A percentile compares a stretch with the other conserved stretches of the same genome.
Conservation (phyloP, 108 stramenopile genomes). For the Conticribra guillardii region DNA sequence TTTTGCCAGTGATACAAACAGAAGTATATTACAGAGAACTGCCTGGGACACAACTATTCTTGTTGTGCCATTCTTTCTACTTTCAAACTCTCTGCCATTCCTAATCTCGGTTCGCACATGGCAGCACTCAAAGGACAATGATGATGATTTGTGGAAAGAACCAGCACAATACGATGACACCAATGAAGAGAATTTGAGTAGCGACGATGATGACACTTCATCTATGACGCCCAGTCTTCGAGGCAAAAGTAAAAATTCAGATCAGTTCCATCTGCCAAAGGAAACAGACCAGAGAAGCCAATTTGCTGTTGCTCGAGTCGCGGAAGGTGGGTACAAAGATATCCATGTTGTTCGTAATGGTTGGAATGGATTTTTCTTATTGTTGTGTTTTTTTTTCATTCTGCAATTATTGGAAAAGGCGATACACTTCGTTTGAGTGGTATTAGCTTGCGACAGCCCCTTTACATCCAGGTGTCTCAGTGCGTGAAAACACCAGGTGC, state of each 20-base stretch:
- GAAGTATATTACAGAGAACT: constrained; percentile 18
- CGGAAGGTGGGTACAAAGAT: no score
- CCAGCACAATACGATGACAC: constrained; percentile 9
- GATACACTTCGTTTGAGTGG: constrained; percentile 40
- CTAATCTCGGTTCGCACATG: constrained; percentile 28
- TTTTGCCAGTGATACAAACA: constrained; percentile 14
- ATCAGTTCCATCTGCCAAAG: constrained; percentile 24
- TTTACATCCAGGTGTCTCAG: constrained; percentile 46
- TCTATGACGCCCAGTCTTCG: constrained; percentile 25
- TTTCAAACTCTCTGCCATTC: constrained; percentile 44
- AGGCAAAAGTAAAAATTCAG: constrained; percentile 5
- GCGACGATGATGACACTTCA: constrained; percentile 33
- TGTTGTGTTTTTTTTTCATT: no score
- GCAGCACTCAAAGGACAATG: constrained; percentile 28
- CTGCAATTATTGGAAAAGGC: no score
- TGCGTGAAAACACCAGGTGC: background rate
- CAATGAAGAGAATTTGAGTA: constrained; percentile 27
- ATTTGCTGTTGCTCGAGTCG: constrained; percentile 10
- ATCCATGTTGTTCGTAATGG: no score
- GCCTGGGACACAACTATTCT: constrained; percentile 48
- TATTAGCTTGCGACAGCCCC: constrained; percentile 27
- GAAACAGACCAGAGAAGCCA: background rate
- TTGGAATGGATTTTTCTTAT: no score
- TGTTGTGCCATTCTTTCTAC: constrained; percentile 38
- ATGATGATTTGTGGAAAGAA: constrained; percentile 25